These are phyloP conservation scores for Trichoderma gamsii DNA, from an alignment of 495 filamentous ascomycete genomes.

Conservation along the genomic window DNA sequence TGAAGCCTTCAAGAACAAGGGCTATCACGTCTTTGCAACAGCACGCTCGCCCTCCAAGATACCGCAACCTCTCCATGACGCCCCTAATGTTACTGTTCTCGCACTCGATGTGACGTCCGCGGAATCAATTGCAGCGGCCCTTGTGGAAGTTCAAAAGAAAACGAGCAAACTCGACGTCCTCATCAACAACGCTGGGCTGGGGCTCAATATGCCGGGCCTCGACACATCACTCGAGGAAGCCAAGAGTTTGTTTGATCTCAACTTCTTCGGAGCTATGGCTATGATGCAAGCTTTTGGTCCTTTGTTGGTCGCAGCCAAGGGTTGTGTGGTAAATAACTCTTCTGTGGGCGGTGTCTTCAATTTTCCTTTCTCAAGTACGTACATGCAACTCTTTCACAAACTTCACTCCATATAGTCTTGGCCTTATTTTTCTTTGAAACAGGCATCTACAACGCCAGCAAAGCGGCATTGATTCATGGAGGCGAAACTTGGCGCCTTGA, in stretches of 20 bases:
- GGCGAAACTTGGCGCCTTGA: background rate
- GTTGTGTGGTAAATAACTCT: background rate
- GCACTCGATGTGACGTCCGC: background rate
- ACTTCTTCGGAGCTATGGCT: background rate
- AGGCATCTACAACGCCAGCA: background rate
- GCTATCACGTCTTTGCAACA: slow-evolving; percentile 39
- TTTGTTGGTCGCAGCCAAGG: background rate
- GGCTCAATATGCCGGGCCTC: background rate
- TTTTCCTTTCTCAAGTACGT: background rate
- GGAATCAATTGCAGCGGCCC: background rate
- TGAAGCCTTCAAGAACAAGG: slow-evolving; percentile 30
- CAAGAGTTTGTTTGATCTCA: background rate
- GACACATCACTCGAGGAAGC: background rate
- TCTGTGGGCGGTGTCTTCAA: background rate
- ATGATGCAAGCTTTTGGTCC: background rate
- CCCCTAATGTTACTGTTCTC: background rate
- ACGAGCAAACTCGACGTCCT: background rate
- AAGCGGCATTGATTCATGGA: background rate
- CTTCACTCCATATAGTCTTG: background rate
- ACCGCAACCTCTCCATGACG: background rate
- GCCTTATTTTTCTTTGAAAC: background rate
- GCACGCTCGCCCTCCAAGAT: slow-evolving; percentile 34
- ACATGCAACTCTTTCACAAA: background rate
- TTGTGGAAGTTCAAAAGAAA: background rate
- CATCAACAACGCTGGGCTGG: background rate